phyloP scores from a whole-genome alignment of 2,329 filamentous ascomycete genomes.

The Aspergillus pseudoterreus region DNA sequence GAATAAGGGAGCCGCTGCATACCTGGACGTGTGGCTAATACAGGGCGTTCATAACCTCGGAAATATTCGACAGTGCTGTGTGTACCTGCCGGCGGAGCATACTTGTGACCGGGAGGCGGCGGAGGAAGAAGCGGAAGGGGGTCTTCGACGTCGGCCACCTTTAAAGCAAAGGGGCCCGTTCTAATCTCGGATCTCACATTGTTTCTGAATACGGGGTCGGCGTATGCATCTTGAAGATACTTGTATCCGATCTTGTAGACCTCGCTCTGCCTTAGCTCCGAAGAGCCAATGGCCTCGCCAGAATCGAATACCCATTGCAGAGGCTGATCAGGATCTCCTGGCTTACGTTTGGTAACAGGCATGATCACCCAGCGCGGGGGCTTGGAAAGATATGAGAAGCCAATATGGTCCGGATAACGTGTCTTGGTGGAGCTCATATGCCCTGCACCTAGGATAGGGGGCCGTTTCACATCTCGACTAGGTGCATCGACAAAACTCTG shows the following conservation, averaged over 20 bases:
- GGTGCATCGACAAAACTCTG: not conserved
- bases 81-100: not conserved
- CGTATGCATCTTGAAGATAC: constrained; percentile 14
- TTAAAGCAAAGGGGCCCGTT: not conserved
- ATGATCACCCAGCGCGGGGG: constrained; percentile 13
- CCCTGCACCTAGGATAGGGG: not conserved
- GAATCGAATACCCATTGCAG: constrained; percentile 20
- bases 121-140: constrained; percentile 20
- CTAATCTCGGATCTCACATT: constrained; percentile 7
- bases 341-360: not conserved
- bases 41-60: constrained; percentile 7
- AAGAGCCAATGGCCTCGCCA: constrained; percentile 5
- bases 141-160: constrained; percentile 12
- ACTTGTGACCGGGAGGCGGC: constrained; percentile 3
- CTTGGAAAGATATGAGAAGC: not conserved
- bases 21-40: constrained; percentile 7
- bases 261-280: constrained; percentile 2
- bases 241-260: constrained; percentile 20
- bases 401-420: not conserved
- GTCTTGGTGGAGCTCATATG: not conserved
- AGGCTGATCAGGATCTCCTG: not conserved
- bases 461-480: not conserved
- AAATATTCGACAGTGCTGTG: not conserved
- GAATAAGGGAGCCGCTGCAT: not conserved
- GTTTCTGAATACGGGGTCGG: constrained; percentile 12